Evolutionary conservation across 2,329 filamentous ascomycete genomes (phyloP).

Genomic region (Dryadomyces quercivorus): DNA sequence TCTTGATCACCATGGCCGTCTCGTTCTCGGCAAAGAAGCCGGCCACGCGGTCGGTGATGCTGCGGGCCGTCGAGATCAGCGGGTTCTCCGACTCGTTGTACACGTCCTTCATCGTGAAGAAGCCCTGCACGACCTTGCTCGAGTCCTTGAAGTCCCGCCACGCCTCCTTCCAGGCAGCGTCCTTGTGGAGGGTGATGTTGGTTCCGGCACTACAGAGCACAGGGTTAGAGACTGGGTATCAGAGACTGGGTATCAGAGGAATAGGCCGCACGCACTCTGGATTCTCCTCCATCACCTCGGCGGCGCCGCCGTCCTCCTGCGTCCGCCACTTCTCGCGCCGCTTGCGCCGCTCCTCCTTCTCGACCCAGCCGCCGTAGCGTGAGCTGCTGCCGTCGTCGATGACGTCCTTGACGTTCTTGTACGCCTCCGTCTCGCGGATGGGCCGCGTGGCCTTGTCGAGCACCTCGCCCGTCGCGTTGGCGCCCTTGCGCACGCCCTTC

Average conservation of each 20-base stretch:
- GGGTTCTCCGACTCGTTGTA: slow-evolving; percentile 98
- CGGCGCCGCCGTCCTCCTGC: slow-evolving; percentile 41
- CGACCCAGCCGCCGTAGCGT: slow-evolving; percentile 89
- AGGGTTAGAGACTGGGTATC: slow-evolving; percentile 12
- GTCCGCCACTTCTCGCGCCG: slow-evolving; percentile 61
- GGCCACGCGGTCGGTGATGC: slow-evolving; percentile 83
- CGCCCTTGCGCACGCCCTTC: slow-evolving; percentile 79
- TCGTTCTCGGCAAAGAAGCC: slow-evolving; percentile 99
- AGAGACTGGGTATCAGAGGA: background rate
- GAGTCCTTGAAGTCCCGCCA: slow-evolving; percentile 92
- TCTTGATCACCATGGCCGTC: slow-evolving; percentile 94
- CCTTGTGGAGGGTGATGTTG: slow-evolving; percentile 91
- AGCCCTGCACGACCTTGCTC: slow-evolving; percentile 74
- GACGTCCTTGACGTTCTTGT: slow-evolving; percentile 86
- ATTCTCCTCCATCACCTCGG: slow-evolving; percentile 63
- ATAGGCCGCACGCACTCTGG: slow-evolving; percentile 84
- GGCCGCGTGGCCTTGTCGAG: slow-evolving; percentile 93
- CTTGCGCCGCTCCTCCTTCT: slow-evolving; percentile 85
- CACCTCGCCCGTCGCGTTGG: slow-evolving; percentile 72
- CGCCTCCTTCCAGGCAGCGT: slow-evolving; percentile 95
- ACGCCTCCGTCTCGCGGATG: slow-evolving; percentile 87
- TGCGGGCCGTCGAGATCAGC: slow-evolving; percentile 80
- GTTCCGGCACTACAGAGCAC: slow-evolving; percentile 62
- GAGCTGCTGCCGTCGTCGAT: slow-evolving; percentile 97
- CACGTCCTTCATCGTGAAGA: slow-evolving; percentile 74